A percentile compares a stretch with the other conserved stretches of the same genome.
Conservation (phyloP, 129 eudicot species). For the Flaveria brownii region DNA sequence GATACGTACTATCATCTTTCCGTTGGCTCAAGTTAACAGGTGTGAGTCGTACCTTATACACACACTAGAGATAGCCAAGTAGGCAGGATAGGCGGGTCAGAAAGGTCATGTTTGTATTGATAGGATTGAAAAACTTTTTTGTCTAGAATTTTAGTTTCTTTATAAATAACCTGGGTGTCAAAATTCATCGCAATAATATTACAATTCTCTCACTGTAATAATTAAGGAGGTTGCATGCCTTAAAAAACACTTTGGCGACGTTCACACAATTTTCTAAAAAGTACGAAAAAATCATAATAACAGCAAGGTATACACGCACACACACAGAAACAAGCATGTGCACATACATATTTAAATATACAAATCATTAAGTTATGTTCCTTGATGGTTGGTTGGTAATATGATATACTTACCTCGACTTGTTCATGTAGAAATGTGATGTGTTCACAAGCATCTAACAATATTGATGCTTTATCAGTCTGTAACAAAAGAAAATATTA, state of each 20-base stretch:
- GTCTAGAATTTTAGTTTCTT: neutral
- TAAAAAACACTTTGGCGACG: neutral
- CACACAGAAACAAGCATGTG: neutral
- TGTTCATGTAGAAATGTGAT: slow-evolving; percentile 1
- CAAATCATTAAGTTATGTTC: neutral
- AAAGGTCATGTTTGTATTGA: neutral
- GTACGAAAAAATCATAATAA: neutral
- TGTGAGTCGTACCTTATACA: neutral
- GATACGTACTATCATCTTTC: too few species aligned
- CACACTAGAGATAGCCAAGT: neutral
- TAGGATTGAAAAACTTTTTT: neutral
- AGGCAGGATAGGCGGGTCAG: neutral
- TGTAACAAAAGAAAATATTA: neutral
- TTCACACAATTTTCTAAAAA: neutral
- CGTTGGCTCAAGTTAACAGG: neutral
- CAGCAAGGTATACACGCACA: neutral
- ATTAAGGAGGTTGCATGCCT: neutral
- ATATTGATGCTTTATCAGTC: neutral
- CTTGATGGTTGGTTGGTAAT: neutral
- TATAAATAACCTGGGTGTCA: neutral
- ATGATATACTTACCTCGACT: slow-evolving; percentile 5
- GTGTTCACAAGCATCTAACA: neutral
- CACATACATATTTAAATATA: neutral
- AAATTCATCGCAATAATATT: neutral
- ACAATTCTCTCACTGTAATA: neutral